Base-by-base conservation (phyloP, 805 yeast genomes). In the Wickerhamiella brachini region DNA sequence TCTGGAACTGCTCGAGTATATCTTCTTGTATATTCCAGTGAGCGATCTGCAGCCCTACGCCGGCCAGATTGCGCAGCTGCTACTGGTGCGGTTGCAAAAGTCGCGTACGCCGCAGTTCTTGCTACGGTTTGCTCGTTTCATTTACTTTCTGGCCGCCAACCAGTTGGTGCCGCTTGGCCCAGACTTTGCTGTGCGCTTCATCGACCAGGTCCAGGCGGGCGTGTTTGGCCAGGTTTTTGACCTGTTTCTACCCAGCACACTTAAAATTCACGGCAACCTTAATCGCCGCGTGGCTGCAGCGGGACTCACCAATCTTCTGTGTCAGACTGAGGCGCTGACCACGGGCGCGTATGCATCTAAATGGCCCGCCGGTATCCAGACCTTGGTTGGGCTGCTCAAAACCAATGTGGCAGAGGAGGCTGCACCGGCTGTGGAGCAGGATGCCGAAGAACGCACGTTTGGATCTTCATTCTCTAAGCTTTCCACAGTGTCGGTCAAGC, bases 391-490 rank as follows among this genome's bases (percentile, higher is more conserved):
- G 43, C 60, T 72, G 47, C 66, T 75, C 42, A 67, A 71, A n/a
- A 69, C 72, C 42, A 70, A 66, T 47, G 55, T 71, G 45, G 72
- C 67, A 1, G 70, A 68, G 51, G 56, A 49, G 8, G 67, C 71
- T 37, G 60, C 55, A 12, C 53, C 55, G 26, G 48, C 53, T 37
- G 65, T 65, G 41, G 80, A 76, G 47, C 60, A 75, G 20, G 83
- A 81, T 56, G 59, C 76, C 29, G 88, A 83, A 49, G 95, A 88
- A 54, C 75, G 82, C 48, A 72, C 93, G 2, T 93, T 89, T 67
- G 97, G 97, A 1, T 82, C 96, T 0, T 79, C 81, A 49, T 93
- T 78, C 66, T 85, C 94, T 49, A 80, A 77, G 61, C 71, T 93
- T 53, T 78, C 76, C 1, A 76, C 84, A 2, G 80, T 88, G 47